Conservation (phyloP, 768 basidiomycete genomes). For the Auriscalpium vulgare region DNA sequence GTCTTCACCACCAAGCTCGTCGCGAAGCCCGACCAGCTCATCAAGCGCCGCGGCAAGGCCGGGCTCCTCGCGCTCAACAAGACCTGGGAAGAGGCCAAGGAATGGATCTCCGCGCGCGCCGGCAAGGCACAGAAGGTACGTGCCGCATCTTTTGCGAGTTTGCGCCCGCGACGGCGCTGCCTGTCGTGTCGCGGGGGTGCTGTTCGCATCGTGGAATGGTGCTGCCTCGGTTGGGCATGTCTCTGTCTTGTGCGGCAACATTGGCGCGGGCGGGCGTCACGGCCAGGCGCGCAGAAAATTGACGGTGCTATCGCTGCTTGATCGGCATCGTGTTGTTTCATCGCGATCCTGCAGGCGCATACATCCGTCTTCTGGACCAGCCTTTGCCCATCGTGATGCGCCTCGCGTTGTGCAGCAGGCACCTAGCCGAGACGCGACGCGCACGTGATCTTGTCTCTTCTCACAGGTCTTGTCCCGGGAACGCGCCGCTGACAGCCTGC, state of each 20-base stretch:
- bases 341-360: slow-evolving; percentile 1
- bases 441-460: slow-evolving; percentile 13
- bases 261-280: too few relatives aligned
- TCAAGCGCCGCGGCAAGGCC: slow-evolving; percentile 98
- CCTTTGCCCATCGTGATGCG: not conserved
- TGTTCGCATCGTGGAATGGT: not conserved
- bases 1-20: slow-evolving; percentile 83
- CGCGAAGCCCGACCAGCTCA: slow-evolving; percentile 96
- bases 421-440: not conserved
- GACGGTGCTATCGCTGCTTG: too few relatives aligned
- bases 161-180: not conserved
- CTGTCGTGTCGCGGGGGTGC: not conserved
- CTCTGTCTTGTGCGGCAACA: not conserved
- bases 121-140: slow-evolving; percentile 88
- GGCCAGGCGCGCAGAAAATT: too few relatives aligned
- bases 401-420: not conserved
- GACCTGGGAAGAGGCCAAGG: slow-evolving; percentile 76
- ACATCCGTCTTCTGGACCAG: not conserved
- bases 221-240: not conserved
- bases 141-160: slow-evolving; percentile 5
- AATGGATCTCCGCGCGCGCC: slow-evolving; percentile 82
- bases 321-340: not conserved
- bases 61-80: slow-evolving; percentile 94
- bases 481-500: slow-evolving; percentile 1
- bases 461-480: not conserved